These are phyloP conservation scores for Aspergillus luchuensis DNA, from an alignment of 2,329 filamentous ascomycete genomes.

Conservation along the genomic window DNA sequence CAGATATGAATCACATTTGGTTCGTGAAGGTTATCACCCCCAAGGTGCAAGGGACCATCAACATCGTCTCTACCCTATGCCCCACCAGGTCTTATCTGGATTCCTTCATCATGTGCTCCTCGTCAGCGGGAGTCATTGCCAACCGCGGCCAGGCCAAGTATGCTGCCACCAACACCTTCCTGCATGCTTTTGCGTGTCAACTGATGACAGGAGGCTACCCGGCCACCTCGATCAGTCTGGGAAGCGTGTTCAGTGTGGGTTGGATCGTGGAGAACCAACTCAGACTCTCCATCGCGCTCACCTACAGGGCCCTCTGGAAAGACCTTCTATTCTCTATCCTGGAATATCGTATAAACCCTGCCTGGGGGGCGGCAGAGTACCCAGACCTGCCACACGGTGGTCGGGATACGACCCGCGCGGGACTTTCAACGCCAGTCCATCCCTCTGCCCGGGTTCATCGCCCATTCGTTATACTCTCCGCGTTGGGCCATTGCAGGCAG, in stretches of 20 bases:
- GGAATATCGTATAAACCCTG: not conserved
- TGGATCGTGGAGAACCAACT: not conserved
- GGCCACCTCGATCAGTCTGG: slow-evolving; percentile 9
- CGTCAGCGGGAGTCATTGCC: slow-evolving; percentile 47
- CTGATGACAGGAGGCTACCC: not conserved
- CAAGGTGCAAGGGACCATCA: slow-evolving; percentile 41
- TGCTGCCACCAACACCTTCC: slow-evolving; percentile 43
- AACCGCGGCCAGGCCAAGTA: slow-evolving; percentile 51
- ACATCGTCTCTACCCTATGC: slow-evolving; percentile 29
- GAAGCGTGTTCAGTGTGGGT: not conserved
- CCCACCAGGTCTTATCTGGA: slow-evolving; percentile 31
- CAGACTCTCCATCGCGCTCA: not conserved
- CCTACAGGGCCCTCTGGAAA: not conserved
- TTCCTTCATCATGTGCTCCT: slow-evolving; percentile 48
- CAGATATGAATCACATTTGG: slow-evolving; percentile 43
- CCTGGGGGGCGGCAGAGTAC: not conserved
- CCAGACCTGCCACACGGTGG: not conserved
- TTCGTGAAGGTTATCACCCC: slow-evolving; percentile 38
- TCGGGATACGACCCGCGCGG: not conserved
- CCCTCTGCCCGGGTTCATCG: not conserved
- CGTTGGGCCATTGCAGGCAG: not conserved
- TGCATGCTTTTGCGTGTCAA: slow-evolving; percentile 18
- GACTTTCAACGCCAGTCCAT: not conserved
- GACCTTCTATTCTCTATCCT: not conserved
- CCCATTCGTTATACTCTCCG: not conserved